A percentile compares a stretch with the other conserved stretches of the same genome.
phyloP scores from a whole-genome alignment of 495 filamentous ascomycete genomes.

The Talaromyces liani region DNA sequence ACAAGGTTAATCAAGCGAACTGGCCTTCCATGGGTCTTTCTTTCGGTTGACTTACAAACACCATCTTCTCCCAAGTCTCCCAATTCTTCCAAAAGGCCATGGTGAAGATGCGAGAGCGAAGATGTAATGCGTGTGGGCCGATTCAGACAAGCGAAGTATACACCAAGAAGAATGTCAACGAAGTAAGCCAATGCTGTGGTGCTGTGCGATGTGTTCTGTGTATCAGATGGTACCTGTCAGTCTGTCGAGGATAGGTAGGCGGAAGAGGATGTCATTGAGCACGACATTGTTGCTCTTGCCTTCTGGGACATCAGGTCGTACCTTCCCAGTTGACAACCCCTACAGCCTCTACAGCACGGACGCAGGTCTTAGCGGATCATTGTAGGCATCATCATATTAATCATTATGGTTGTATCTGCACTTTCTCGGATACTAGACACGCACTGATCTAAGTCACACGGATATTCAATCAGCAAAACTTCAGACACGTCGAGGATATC shows the following conservation, averaged over 20 bases:
- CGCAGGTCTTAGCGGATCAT: neutral
- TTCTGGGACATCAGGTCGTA: neutral
- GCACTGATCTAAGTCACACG: neutral
- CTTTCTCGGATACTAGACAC: neutral
- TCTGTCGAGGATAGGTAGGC: neutral
- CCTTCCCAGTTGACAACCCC: neutral
- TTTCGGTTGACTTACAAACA: slow-evolving; percentile 58
- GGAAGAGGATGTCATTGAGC: neutral
- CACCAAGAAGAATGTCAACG: neutral
- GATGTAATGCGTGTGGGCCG: neutral
- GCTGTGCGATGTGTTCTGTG: neutral
- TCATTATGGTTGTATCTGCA: neutral
- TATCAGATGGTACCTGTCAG: neutral
- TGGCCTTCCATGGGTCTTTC: neutral
- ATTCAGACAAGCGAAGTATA: neutral
- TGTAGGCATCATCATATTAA: neutral
- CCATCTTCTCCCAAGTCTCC: slow-evolving; percentile 87
- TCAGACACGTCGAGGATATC: neutral
- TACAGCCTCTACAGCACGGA: neutral
- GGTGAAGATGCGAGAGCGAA: neutral
- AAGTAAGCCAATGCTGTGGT: neutral
- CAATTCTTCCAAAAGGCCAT: slow-evolving; percentile 67
- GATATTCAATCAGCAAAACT: neutral
- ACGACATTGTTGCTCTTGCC: neutral
- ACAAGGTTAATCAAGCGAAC: neutral